Conservation (phyloP, 2,329 filamentous ascomycete species). For the Didymella glomerata region DNA sequence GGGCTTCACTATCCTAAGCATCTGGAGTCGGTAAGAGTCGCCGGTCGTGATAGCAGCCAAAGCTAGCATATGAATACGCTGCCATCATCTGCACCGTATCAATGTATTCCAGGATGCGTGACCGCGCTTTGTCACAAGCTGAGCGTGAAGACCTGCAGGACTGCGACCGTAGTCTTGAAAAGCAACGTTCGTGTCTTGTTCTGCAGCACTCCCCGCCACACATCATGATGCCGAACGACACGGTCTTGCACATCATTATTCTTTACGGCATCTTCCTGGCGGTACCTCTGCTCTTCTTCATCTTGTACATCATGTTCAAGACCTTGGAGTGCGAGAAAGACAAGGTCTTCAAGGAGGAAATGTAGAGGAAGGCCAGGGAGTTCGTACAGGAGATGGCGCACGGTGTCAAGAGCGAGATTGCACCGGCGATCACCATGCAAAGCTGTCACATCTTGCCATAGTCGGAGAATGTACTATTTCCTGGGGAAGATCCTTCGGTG, state of each 20-base stretch:
- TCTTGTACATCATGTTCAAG: constrained; percentile 7
- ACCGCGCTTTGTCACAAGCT: neutral
- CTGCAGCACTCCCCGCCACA: neutral
- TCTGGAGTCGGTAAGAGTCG: neutral
- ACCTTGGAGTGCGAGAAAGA: constrained; percentile 1
- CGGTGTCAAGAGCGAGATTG: neutral
- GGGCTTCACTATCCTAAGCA: constrained; percentile 5
- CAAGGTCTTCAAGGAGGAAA: neutral
- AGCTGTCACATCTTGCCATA: neutral
- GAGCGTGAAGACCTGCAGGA: neutral
- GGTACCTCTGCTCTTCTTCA: constrained; percentile 1
- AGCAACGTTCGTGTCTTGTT: neutral
- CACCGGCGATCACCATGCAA: neutral
- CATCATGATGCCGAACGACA: neutral
- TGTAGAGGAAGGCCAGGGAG: neutral
- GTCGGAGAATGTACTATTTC: neutral
- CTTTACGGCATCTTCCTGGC: neutral
- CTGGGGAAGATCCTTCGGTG: constrained; percentile 1
- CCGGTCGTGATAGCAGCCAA: neutral
- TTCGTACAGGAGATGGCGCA: neutral
- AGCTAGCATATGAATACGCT: neutral
- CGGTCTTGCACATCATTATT: neutral
- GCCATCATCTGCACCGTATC: neutral
- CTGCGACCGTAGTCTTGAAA: neutral
- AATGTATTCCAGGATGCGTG: neutral